Evolutionary conservation across 306 rosid species (phyloP).

Genomic region (Malus domestica): DNA sequence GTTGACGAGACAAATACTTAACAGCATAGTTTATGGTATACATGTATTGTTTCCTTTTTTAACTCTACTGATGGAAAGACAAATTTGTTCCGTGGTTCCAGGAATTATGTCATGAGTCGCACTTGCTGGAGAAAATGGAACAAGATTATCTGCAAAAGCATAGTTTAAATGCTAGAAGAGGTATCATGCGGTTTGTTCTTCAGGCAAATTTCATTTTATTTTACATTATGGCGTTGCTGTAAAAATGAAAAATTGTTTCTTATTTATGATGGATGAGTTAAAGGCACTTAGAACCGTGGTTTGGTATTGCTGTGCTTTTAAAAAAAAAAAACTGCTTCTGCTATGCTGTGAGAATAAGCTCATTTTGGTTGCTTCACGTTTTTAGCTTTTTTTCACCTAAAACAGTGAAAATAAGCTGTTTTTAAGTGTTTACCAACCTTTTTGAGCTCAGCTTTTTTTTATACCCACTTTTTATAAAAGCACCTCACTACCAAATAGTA

Average conservation of each 20-base stretch:
- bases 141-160: constrained; percentile 60
- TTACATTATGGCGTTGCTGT: not conserved
- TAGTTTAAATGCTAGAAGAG: constrained; percentile 59
- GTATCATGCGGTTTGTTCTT: constrained; percentile 28
- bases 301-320: too few species aligned
- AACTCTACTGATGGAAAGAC: constrained; percentile 17
- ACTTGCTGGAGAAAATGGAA: constrained; percentile 66
- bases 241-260: not conserved
- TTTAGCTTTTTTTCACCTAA: too few species aligned
- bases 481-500: too few species aligned
- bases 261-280: not conserved
- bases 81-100: constrained; percentile 25
- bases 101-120: constrained; percentile 74
- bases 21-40: not conserved
- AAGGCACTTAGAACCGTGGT: not conserved
- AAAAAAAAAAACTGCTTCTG: too few species aligned
- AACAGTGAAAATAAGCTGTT: too few species aligned
- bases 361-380: too few species aligned
- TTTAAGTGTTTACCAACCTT: too few species aligned
- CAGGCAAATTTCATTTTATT: not conserved
- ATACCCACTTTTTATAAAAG: too few species aligned
- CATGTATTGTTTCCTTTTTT: not conserved
- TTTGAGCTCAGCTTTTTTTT: too few species aligned
- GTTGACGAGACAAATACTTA: too few species aligned
- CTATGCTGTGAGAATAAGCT: too few species aligned